phyloP scores from a whole-genome alignment of 2,329 filamentous ascomycete species.

The Colletotrichum gigasporum region DNA sequence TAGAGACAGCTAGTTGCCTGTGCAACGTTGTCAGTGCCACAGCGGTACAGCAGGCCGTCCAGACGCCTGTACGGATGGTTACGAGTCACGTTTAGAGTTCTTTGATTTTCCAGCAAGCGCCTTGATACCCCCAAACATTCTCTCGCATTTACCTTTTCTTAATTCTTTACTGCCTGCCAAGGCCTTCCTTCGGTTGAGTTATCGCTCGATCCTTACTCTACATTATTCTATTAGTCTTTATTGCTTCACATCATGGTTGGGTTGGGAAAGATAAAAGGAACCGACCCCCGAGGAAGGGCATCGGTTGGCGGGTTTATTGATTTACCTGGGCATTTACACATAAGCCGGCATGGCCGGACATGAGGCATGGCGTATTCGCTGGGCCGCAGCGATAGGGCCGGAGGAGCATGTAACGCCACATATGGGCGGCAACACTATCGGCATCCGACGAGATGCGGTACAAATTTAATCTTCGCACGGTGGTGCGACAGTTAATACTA shows the following conservation, averaged over 20 bases:
- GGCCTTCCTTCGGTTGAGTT: background rate
- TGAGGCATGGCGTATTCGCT: background rate
- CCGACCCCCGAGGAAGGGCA: background rate
- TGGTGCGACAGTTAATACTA: conserved; percentile 11
- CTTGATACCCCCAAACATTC: conserved; percentile 31
- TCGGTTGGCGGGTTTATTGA: conserved; percentile 1
- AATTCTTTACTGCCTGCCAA: background rate
- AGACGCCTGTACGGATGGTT: conserved; percentile 1
- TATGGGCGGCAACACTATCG: background rate
- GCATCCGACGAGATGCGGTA: conserved; percentile 11
- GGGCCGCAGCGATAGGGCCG: background rate
- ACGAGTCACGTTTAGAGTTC: conserved; percentile 32
- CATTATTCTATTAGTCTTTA: conserved; percentile 1
- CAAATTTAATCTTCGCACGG: conserved; percentile 10
- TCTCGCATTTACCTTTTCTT: conserved; percentile 13
- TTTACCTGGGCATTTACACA: background rate
- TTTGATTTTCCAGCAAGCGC: conserved; percentile 31
- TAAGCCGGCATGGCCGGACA: background rate
- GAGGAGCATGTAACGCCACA: background rate
- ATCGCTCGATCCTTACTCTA: background rate
- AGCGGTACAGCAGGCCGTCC: background rate
- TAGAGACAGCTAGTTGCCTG: too few relatives aligned
- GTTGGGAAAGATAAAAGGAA: background rate
- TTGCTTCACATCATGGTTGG: background rate
- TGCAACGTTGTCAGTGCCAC: too few relatives aligned